Evolutionary conservation across 2,329 filamentous ascomycete genomes (phyloP), one percentile per base, ranked within the genome.

Genomic region (Calonectria montana): DNA sequence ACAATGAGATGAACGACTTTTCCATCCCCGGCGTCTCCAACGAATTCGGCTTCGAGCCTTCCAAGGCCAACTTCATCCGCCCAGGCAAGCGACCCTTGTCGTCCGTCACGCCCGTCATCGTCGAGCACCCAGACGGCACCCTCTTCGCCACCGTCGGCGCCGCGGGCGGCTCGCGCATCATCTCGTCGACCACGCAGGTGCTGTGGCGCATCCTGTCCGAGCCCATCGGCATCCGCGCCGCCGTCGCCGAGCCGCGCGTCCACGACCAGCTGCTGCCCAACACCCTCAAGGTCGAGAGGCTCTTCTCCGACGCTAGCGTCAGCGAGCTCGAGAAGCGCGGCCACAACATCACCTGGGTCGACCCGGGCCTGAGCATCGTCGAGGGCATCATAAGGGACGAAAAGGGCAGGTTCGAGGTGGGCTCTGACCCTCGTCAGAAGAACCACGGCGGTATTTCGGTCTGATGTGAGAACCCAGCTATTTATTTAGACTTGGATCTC

Each of bases 231-330:
- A 87, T 92, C 6, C 82, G 84, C 0, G 85, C 93, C 63, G 93
- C 94, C 0, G 86, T 97, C 16, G 86, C 86, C 0, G 82, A 88
- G 77, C 93, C 93, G 0, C 87, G 95, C 10, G 84, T 97, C 25
- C 95, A 97, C 79, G 94, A 97, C 80, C 95, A 97, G 83, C 86
- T 97, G 12, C 86, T 95, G 65, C 95, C 95, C 0, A 92, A 95
- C 76, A 83, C 84, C 61, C 88, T 92, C 1, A 85, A 84, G 0
- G 92, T 97, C 65, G 95, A 97, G 83, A 90, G 90, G 37, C 82
- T 82, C 0, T 97, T 93, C 76, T 88, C 94, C 76, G 92, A 93
- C 73, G 80, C 77, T 2, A 93, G 91, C 0, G 90, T 91, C 6
- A 89, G 86, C 2, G 92, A 88, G 72, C 88, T 98, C 88, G 82